A percentile compares a stretch with the other conserved stretches of the same genome.
phyloP scores from a whole-genome alignment of 164 flowering plant species.

The Chimonanthus praecox region DNA sequence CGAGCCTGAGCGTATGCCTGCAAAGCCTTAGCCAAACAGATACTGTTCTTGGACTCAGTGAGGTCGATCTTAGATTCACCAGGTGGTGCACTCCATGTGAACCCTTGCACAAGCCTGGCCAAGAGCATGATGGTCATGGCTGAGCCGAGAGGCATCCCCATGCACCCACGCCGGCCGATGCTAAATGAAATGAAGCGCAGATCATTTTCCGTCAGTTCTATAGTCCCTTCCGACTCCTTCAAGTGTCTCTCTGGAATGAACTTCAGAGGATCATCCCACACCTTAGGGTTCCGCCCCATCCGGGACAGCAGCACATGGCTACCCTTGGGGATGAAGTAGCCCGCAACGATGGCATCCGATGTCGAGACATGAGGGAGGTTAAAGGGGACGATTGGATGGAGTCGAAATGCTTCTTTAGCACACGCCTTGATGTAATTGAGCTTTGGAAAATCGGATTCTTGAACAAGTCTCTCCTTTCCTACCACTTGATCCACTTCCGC shows the following conservation, averaged over 20 bases:
- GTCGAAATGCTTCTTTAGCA: conserved; percentile 19
- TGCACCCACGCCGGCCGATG: conserved; percentile 32
- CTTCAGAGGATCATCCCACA: conserved; percentile 27
- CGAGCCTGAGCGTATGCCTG: neutral
- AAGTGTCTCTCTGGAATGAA: conserved; percentile 48
- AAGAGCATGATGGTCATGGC: neutral
- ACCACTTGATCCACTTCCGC: conserved; percentile 17
- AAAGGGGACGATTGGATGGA: conserved; percentile 18
- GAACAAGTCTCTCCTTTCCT: conserved; percentile 12
- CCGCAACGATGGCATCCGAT: conserved; percentile 20
- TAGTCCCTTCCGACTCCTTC: conserved; percentile 2
- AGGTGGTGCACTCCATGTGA: conserved; percentile 12
- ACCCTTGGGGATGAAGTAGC: conserved; percentile 1
- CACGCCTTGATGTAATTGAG: conserved; percentile 24
- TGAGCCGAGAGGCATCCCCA: neutral
- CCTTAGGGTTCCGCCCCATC: conserved; percentile 20
- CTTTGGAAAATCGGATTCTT: conserved; percentile 25
- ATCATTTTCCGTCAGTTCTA: conserved; percentile 23
- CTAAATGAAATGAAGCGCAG: conserved; percentile 33
- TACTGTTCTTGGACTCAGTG: conserved; percentile 1
- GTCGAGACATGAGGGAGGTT: conserved; percentile 28
- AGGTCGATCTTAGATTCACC: conserved; percentile 4
- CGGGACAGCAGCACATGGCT: conserved; percentile 22
- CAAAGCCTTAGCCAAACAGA: conserved; percentile 5
- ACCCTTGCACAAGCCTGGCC: conserved; percentile 16